Conservation (phyloP, 306 rosid species). For the Benincasa hispida region DNA sequence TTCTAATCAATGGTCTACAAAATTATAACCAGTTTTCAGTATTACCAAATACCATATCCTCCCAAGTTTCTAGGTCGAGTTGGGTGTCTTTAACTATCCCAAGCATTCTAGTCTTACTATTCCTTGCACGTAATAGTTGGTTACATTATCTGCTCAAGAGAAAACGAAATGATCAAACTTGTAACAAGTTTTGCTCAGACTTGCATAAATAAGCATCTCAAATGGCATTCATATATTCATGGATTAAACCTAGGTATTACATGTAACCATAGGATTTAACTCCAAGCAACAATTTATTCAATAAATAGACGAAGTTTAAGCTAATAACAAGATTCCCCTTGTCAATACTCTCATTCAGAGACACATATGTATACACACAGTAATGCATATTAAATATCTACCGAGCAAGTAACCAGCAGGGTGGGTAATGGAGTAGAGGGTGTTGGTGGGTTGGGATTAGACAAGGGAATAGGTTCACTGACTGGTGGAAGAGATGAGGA, state of each 20-base stretch:
- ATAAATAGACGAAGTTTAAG: neutral
- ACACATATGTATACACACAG: neutral
- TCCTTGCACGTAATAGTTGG: neutral
- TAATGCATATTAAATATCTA: neutral
- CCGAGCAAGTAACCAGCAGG: too few relatives aligned
- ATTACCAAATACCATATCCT: neutral
- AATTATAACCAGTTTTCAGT: neutral
- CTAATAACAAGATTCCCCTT: neutral
- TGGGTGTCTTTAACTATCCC: neutral
- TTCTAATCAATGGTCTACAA: neutral
- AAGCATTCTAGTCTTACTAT: neutral
- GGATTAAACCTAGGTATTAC: neutral
- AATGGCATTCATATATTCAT: neutral
- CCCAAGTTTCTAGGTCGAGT: neutral
- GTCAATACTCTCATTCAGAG: neutral
- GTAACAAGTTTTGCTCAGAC: neutral
- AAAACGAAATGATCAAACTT: neutral
- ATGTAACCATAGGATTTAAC: neutral
- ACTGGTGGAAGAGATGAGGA: too few relatives aligned
- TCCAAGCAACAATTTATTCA: neutral
- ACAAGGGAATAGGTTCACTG: too few relatives aligned
- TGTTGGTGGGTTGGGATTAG: too few relatives aligned
- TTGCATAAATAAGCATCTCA: neutral
- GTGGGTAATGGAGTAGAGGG: too few relatives aligned
- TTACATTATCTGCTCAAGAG: neutral